Evolutionary conservation across 768 basidiomycete species (phyloP), one percentile per base, ranked within the genome.

Genomic region (Lentinula aciculospora): DNA sequence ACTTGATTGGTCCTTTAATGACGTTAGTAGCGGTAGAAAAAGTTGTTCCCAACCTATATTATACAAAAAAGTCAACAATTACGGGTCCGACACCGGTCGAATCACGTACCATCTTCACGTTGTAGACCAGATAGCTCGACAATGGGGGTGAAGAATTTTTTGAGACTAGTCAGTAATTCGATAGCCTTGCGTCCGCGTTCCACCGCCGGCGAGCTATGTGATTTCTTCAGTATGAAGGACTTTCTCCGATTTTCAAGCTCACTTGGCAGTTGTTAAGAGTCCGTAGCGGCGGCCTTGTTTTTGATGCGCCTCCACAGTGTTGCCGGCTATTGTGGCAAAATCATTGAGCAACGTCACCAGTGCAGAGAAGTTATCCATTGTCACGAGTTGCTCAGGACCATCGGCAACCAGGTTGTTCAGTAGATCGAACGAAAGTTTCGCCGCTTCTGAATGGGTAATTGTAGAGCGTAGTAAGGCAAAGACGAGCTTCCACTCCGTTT

Each of bases 401-500:
- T 89, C 86, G 0, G 79, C 69, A 13, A 81, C 77, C n/a, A 98
- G 76, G 40, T 72, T 74, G 17, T 79, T 71, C n/a, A 96, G 74
- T 19, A 97, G 79, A 19, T 85, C 85, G 66, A 98, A 91, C 2
- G 96, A 89, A 53, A 86, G 74, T 36, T 90, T 86, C 25, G 92
- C 86, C 4, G 94, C 95, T 69, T 93, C 92, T 9, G 92, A 83
- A 66, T 97, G 89, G 12, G 86, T 77, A 40, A 94, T 81, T 0
- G 94, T 95, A 1, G 87, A 88, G 48, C 92, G 84, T 61, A 98
- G 80, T 28, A 98, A 76, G 1, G 92, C 89, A 65, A 95, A 92
- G 21, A 95, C 81, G 39, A 98, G 75, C 60, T 92, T 94, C 96
- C 96, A 99, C 68, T 98, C 96, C 0, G 96, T 98, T 62, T 89